phyloP scores from a whole-genome alignment of 2,329 filamentous ascomycete species.

The Phaeoacremonium minimum region DNA sequence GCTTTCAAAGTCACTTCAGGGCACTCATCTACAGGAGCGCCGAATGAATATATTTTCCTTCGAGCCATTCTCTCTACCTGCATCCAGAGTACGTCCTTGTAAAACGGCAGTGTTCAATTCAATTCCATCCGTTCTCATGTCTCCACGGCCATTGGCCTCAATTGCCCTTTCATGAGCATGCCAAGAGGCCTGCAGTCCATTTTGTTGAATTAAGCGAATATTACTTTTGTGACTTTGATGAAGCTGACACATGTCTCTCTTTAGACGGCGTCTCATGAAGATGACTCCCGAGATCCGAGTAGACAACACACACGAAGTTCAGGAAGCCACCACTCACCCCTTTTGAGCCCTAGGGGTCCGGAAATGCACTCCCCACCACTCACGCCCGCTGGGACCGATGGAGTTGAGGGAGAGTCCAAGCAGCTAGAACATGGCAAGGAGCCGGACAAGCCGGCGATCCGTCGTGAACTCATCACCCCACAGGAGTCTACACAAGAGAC shows the following conservation, averaged over 20 bases:
- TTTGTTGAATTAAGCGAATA: too few species aligned
- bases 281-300: constrained; percentile 54
- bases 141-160: too few species aligned
- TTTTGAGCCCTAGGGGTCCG: constrained; percentile 61
- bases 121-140: too few species aligned
- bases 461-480: constrained; percentile 53
- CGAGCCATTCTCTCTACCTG: constrained; percentile 84
- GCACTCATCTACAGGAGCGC: constrained; percentile 72
- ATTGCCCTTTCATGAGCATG: too few species aligned
- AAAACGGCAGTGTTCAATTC: too few species aligned
- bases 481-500: constrained; percentile 60
- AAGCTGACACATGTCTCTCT: too few species aligned
- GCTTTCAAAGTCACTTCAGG: constrained; percentile 68
- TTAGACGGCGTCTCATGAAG: constrained; percentile 60
- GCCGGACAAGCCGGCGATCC: constrained; percentile 11
- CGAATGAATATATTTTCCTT: constrained; percentile 85
- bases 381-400: constrained; percentile 73
- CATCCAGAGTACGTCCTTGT: constrained; percentile 77
- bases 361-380: constrained; percentile 84
- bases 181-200: too few species aligned
- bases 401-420: constrained; percentile 29
- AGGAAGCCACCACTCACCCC: constrained; percentile 61
- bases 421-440: constrained; percentile 14
- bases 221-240: too few species aligned
- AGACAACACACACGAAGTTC: constrained; percentile 62